These are phyloP conservation scores for Cryomyces antarcticus DNA, from an alignment of 495 filamentous ascomycete species.

Conservation along the genomic window DNA sequence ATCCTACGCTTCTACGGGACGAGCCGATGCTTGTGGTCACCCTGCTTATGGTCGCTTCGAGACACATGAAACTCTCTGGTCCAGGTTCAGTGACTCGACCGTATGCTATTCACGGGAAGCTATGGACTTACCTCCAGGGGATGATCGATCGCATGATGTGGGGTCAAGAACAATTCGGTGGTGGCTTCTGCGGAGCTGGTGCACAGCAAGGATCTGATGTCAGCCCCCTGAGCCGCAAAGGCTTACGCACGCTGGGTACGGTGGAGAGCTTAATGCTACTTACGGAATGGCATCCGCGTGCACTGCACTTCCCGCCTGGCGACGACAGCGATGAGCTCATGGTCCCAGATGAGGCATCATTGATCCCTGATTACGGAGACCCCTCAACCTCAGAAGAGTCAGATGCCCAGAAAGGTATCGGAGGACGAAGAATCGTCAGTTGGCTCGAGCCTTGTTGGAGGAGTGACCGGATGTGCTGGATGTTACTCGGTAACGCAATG, in stretches of 20 bases:
- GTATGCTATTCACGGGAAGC: slow-evolving; percentile 79
- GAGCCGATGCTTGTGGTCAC: slow-evolving; percentile 86
- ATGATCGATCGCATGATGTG: slow-evolving; percentile 90
- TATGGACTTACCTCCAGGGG: slow-evolving; percentile 85
- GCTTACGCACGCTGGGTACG: slow-evolving; percentile 75
- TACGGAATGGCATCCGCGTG: slow-evolving; percentile 91
- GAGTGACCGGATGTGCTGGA: slow-evolving; percentile 97
- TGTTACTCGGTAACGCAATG: slow-evolving; percentile 79
- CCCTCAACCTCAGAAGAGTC: slow-evolving; percentile 1
- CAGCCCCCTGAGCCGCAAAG: slow-evolving; percentile 31
- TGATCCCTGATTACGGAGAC: neutral
- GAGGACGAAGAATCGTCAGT: slow-evolving; percentile 60
- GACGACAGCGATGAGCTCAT: slow-evolving; percentile 50
- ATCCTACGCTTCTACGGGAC: slow-evolving; percentile 58
- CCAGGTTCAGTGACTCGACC: slow-evolving; percentile 66
- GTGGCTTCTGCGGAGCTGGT: slow-evolving; percentile 65
- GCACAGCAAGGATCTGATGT: slow-evolving; percentile 20
- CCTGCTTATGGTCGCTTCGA: slow-evolving; percentile 72
- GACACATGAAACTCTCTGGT: slow-evolving; percentile 60
- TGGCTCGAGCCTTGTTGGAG: slow-evolving; percentile 95
- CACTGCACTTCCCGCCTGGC: slow-evolving; percentile 83
- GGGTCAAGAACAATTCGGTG: slow-evolving; percentile 87
- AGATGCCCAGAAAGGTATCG: slow-evolving; percentile 21
- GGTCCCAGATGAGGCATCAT: slow-evolving; percentile 11
- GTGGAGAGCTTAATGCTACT: slow-evolving; percentile 84